phyloP scores from a whole-genome alignment of 1,139 yeast species.

The Sporopachydermia cereana region DNA sequence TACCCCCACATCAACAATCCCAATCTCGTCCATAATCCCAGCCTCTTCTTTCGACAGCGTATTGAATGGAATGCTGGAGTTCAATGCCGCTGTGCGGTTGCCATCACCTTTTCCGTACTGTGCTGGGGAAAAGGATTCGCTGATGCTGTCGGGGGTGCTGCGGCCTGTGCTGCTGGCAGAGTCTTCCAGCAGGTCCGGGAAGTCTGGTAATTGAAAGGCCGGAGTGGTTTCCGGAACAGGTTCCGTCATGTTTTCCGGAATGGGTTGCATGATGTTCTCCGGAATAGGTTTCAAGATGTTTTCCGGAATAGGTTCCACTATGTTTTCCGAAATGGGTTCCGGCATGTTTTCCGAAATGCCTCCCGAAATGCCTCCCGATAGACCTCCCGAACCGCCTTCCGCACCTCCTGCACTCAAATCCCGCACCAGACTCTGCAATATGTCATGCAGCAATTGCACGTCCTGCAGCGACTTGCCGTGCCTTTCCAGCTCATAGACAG shows the following conservation, averaged over 20 bases:
- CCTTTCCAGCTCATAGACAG: neutral
- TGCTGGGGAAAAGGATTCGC: neutral
- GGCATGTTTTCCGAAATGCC: too few relatives aligned
- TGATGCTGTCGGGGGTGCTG: neutral
- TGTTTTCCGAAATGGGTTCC: neutral
- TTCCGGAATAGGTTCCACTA: neutral
- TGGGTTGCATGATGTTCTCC: neutral
- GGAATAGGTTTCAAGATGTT: neutral
- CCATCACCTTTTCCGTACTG: too few relatives aligned
- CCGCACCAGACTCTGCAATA: neutral
- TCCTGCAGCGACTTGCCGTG: neutral
- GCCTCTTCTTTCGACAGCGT: constrained; percentile 4
- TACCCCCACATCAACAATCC: neutral
- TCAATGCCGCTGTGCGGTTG: neutral
- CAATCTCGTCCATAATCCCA: neutral
- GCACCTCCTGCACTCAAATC: neutral
- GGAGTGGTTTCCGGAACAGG: neutral
- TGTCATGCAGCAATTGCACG: neutral
- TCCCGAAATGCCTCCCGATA: too few relatives aligned
- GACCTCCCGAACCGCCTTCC: too few relatives aligned
- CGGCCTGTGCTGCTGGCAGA: neutral
- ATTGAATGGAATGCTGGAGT: neutral
- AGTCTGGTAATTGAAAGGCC: too few relatives aligned
- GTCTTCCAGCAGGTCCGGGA: neutral
- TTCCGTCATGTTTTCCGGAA: neutral